Evolutionary conservation across 108 stramenopile genomes (phyloP).

Genomic region (Skeletonema potamos): DNA sequence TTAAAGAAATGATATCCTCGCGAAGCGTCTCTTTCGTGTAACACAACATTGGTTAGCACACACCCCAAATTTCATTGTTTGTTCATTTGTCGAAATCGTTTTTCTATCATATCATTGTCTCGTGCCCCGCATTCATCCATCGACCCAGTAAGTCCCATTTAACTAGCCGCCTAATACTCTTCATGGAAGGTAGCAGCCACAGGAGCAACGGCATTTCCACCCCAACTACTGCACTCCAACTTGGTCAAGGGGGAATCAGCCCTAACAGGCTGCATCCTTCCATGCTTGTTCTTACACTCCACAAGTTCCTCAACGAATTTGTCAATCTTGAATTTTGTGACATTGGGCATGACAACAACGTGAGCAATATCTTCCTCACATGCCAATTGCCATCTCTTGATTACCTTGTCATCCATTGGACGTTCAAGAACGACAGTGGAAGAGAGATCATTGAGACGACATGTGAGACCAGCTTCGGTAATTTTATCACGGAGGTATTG

Average conservation of each 20-base stretch:
- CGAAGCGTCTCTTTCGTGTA: not conserved
- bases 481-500: slow-evolving; percentile 77
- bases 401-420: slow-evolving; percentile 71
- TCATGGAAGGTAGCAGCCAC: slow-evolving; percentile 18
- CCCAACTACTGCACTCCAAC: slow-evolving; percentile 48
- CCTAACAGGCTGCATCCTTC: slow-evolving; percentile 54
- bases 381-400: slow-evolving; percentile 87
- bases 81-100: not conserved
- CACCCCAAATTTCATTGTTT: not conserved
- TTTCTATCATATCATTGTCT: not conserved
- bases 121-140: not conserved
- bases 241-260: slow-evolving; percentile 55
- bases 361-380: slow-evolving; percentile 91
- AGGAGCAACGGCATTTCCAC: slow-evolving; percentile 43
- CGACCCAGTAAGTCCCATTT: not conserved
- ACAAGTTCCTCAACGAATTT: slow-evolving; percentile 78
- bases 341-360: slow-evolving; percentile 91
- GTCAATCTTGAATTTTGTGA: slow-evolving; percentile 80
- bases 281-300: slow-evolving; percentile 50
- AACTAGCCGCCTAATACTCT: not conserved
- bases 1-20: not conserved
- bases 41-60: not conserved
- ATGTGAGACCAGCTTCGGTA: slow-evolving; percentile 63
- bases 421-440: slow-evolving; percentile 84
- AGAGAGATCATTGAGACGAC: slow-evolving; percentile 79